phyloP scores from a whole-genome alignment of 2,329 filamentous ascomycete genomes.

The Colletotrichum neosansevieriae region DNA sequence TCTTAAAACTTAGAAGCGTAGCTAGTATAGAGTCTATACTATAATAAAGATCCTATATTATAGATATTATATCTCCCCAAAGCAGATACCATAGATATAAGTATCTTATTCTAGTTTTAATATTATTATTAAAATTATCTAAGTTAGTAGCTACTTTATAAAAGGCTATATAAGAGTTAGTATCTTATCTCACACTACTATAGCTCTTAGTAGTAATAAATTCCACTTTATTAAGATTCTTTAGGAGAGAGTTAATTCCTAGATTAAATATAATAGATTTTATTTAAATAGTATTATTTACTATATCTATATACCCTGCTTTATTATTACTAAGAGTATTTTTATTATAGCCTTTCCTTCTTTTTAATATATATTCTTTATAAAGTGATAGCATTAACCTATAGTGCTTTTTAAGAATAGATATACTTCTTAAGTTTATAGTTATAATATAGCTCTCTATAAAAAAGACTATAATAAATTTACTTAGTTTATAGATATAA shows the following conservation, averaged over 20 bases:
- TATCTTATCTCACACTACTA: neutral
- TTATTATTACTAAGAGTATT: neutral
- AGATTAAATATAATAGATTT: neutral
- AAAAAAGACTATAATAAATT: too few relatives aligned
- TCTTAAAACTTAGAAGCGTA: neutral
- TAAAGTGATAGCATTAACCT: neutral
- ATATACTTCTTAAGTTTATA: too few relatives aligned
- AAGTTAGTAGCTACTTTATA: neutral
- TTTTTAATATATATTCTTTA: neutral
- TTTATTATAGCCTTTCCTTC: neutral
- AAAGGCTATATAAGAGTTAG: neutral
- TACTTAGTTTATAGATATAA: too few relatives aligned
- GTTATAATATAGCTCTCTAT: too few relatives aligned
- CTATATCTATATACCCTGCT: neutral
- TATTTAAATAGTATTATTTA: neutral
- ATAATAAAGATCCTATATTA: neutral
- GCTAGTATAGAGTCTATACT: neutral
- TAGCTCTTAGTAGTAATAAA: neutral
- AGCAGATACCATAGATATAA: neutral
- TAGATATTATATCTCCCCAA: neutral
- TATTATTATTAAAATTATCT: neutral
- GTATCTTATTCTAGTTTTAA: neutral
- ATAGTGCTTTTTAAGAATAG: neutral
- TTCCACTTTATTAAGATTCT: neutral
- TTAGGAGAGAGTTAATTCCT: neutral